Conservation (phyloP, 805 yeast genomes). For the Ogataea populi-albae region DNA sequence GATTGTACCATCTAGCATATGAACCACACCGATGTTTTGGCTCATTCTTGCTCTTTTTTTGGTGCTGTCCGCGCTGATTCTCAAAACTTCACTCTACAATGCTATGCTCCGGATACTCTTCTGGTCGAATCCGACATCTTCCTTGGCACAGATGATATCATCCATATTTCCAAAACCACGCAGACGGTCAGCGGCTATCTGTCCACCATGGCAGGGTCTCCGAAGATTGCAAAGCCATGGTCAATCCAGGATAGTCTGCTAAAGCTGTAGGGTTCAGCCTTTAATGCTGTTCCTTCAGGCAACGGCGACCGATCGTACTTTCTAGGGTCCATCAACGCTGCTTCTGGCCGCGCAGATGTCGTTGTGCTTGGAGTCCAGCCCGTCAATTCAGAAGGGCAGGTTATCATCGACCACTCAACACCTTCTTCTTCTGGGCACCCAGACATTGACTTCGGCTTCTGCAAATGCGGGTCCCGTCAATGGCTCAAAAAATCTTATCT, state of each 20-base stretch:
- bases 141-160: background rate
- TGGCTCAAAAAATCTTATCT: no score
- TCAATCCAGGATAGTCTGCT: constrained; percentile 15
- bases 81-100: constrained; percentile 1
- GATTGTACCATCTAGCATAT: no score
- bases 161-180: constrained; percentile 1
- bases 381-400: background rate
- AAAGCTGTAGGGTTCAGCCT: constrained; percentile 15
- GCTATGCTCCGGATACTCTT: constrained; percentile 1
- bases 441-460: no score
- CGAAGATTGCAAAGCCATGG: constrained; percentile 7
- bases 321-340: constrained; percentile 19
- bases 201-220: background rate
- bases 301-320: constrained; percentile 13
- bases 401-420: no score
- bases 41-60: background rate
- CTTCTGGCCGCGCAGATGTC: constrained; percentile 4
- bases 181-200: constrained; percentile 1
- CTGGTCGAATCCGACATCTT: background rate
- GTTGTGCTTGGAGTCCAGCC: constrained; percentile 19
- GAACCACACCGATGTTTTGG: no score
- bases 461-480: no score
- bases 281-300: constrained; percentile 22
- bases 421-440: no score
- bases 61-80: background rate